Evolutionary conservation across 2,329 filamentous ascomycete species (phyloP), one percentile per base, ranked within the genome.

Genomic region (Geosmithia putterillii): DNA sequence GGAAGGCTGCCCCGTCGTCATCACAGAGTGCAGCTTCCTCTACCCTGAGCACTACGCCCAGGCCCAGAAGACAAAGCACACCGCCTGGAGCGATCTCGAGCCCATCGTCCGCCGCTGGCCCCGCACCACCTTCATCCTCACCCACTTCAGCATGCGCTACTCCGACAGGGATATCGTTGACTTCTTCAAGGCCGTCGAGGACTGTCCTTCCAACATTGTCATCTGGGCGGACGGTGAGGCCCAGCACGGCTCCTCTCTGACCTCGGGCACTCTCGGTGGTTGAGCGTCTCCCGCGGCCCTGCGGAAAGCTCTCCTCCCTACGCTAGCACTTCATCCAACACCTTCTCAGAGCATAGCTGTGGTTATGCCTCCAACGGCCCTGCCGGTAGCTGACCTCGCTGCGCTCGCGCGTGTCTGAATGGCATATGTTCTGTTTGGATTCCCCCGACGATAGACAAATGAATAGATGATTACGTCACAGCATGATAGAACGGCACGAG

Each of bases 21-120:
- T 72, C 34, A 70, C 66, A 0, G 69, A 72, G 53, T 71, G 69
- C 50, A 70, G 66, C 44, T 71, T 72, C 47, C 43, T 71, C 23
- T 57, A 57, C 23, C 61, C 66, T 35, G 57, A 63, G 48, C 69
- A 72, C 49, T 52, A 59, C 17, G 52, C 50, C 2, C 67, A 70
- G 54, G 67, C 67, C 1, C 58, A 54, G 9, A 62, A 62, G 54
- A 71, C 69, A 5, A 68, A 67, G 50, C 69, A 71, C 46, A 71
- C 68, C 0, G 51, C 62, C 21, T 72, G 68, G 68, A 48, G 48
- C 14, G 67, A 71, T 37, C 49, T 72, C 38, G 67, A 70, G 48
- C 54, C 51, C 15, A 62, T 71, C 4, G 56, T 71, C 18, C 53
- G 66, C 22, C 58, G 54, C 44, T 70, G 64, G 60, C 60, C 61